Conservation (phyloP, 2,329 filamentous ascomycete genomes). For the Leptographium wingfieldii region DNA sequence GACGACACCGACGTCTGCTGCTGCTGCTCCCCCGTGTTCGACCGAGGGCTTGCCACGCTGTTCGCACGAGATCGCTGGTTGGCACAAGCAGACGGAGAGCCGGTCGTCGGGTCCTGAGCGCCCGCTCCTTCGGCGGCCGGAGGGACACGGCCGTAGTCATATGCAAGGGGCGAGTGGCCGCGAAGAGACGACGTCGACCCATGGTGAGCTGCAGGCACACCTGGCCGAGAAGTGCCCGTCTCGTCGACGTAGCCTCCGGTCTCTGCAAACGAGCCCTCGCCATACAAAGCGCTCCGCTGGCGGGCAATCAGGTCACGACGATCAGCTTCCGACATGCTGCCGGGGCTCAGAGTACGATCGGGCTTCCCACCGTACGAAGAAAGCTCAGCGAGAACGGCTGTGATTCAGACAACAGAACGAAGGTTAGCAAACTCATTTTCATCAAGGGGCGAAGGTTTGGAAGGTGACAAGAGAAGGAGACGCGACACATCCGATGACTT, state of each 20-base stretch:
- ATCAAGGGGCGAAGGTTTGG: background rate
- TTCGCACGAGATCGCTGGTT: constrained; percentile 57
- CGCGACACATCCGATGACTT: background rate
- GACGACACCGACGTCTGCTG: constrained; percentile 30
- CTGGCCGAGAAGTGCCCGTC: constrained; percentile 46
- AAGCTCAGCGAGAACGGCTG: constrained; percentile 39
- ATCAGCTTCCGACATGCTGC: constrained; percentile 83
- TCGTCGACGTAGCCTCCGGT: constrained; percentile 57
- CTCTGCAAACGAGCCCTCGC: constrained; percentile 59
- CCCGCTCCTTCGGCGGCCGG: constrained; percentile 20
- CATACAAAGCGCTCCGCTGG: constrained; percentile 89
- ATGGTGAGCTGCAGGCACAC: constrained; percentile 49
- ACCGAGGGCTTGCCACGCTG: constrained; percentile 75
- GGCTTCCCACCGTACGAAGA: constrained; percentile 49
- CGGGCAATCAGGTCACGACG: constrained; percentile 91
- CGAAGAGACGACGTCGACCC: constrained; percentile 49
- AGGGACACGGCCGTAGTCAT: constrained; percentile 43
- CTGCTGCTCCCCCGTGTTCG: constrained; percentile 43
- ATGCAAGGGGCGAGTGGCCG: constrained; percentile 68
- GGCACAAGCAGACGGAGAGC: constrained; percentile 36
- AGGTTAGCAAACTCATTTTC: constrained; percentile 16
- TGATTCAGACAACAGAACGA: constrained; percentile 20
- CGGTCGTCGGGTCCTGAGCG: constrained; percentile 8
- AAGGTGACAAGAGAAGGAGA: background rate
- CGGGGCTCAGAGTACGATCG: constrained; percentile 74